These are phyloP conservation scores for Thinopyrum obtusiflorum DNA, from an alignment of 202 grass and related monocot species.

Conservation along the genomic window DNA sequence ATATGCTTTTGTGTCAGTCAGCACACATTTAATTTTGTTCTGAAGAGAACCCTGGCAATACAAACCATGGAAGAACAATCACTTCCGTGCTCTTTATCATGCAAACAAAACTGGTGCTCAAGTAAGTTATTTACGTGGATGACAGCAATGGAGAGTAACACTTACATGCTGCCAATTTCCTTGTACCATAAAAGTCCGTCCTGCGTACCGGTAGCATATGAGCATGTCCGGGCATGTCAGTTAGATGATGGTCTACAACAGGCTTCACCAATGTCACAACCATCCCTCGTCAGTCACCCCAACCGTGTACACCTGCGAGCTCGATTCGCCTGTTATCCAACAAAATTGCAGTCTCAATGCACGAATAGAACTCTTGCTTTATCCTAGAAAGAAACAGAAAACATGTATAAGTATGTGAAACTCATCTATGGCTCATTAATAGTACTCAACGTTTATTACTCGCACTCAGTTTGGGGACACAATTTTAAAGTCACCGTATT, in stretches of 20 bases:
- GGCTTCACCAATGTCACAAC: no score
- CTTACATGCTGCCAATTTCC: slow-evolving; percentile 76
- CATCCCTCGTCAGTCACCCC: no score
- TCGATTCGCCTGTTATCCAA: no score
- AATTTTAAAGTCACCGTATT: no score
- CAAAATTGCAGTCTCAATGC: no score
- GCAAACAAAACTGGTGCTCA: slow-evolving; percentile 78
- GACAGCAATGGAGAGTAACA: slow-evolving; percentile 98
- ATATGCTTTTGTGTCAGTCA: slow-evolving; percentile 93
- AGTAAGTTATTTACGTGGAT: slow-evolving; percentile 93
- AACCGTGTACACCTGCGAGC: no score
- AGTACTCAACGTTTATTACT: no score
- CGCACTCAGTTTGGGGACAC: no score
- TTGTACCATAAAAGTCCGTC: slow-evolving; percentile 99
- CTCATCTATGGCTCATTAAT: no score
- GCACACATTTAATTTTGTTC: slow-evolving; percentile 79
- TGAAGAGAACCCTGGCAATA: slow-evolving; percentile 71
- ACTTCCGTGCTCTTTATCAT: not conserved
- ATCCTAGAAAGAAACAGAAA: no score
- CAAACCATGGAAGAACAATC: slow-evolving; percentile 13
- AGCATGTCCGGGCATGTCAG: slow-evolving; percentile 48
- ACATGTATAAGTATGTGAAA: no score
- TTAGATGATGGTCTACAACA: slow-evolving; percentile 75
- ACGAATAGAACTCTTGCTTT: no score
- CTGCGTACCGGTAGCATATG: slow-evolving; percentile 55